Evolutionary conservation across 108 stramenopile genomes (phyloP).

Genomic region (Skeletonema tropicum): DNA sequence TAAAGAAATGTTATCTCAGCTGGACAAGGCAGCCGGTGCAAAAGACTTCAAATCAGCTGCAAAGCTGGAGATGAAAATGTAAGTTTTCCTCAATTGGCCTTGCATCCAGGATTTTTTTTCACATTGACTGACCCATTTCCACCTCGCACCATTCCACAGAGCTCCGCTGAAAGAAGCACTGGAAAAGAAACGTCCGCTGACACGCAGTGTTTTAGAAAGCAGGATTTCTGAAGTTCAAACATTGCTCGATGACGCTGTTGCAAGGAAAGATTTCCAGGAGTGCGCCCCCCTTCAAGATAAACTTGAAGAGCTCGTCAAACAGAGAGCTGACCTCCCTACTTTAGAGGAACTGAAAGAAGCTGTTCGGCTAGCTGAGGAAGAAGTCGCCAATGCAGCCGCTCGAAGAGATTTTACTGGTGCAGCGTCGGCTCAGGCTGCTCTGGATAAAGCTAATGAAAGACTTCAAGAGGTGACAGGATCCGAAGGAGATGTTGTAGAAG

Average conservation of each 20-base stretch:
- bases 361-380: slow-evolving; percentile 59
- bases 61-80: slow-evolving; percentile 66
- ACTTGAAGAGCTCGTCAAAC: slow-evolving; percentile 61
- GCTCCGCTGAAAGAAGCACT: slow-evolving; percentile 62
- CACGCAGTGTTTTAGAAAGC: slow-evolving; percentile 67
- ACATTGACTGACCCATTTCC: not conserved
- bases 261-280: slow-evolving; percentile 69
- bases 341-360: slow-evolving; percentile 71
- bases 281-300: slow-evolving; percentile 80
- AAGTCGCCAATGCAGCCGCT: slow-evolving; percentile 66
- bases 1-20: slow-evolving; percentile 39
- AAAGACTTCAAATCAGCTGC: slow-evolving; percentile 80
- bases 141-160: slow-evolving; percentile 27
- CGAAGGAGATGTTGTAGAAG: slow-evolving; percentile 24
- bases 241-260: slow-evolving; percentile 67
- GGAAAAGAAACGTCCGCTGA: slow-evolving; percentile 75
- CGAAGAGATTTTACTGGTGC: slow-evolving; percentile 77
- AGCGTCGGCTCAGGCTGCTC: slow-evolving; percentile 58
- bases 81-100: slow-evolving; percentile 19
- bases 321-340: slow-evolving; percentile 75
- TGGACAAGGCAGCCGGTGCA: slow-evolving; percentile 71
- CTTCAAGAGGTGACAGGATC: slow-evolving; percentile 55
- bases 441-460: slow-evolving; percentile 63
- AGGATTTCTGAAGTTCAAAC: slow-evolving; percentile 63
- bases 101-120: not conserved